These are phyloP conservation scores for Incumbomyces delicatus DNA, from an alignment of 2,329 filamentous ascomycete genomes.

Conservation along the genomic window DNA sequence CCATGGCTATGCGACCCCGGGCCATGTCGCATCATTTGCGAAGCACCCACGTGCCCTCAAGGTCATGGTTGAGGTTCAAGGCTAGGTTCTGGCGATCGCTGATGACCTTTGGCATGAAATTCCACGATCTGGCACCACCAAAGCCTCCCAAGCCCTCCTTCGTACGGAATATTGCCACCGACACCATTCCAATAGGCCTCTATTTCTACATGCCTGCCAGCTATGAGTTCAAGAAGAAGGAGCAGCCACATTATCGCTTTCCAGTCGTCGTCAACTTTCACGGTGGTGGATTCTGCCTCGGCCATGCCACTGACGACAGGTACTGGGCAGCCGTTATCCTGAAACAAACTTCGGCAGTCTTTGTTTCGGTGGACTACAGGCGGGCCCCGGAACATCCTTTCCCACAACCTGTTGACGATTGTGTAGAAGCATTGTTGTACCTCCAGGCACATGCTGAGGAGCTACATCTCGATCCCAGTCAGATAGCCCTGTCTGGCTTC, in stretches of 20 bases:
- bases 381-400: constrained; percentile 53
- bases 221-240: constrained; percentile 24
- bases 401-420: constrained; percentile 54
- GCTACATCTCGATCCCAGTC: constrained; percentile 46
- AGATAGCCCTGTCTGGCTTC: constrained; percentile 52
- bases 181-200: constrained; percentile 42
- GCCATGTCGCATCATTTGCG: constrained; percentile 20
- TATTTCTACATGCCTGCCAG: constrained; percentile 51
- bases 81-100: constrained; percentile 58
- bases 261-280: constrained; percentile 56
- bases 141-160: constrained; percentile 53
- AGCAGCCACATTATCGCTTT: constrained; percentile 35
- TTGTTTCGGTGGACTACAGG: constrained; percentile 53
- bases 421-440: constrained; percentile 51
- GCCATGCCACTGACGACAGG: constrained; percentile 50
- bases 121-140: constrained; percentile 54
- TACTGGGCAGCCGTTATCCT: constrained; percentile 50
- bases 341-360: constrained; percentile 46
- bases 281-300: constrained; percentile 54
- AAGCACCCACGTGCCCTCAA: constrained; percentile 22
- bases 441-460: constrained; percentile 47
- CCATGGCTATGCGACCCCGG: constrained; percentile 11
- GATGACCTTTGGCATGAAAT: constrained; percentile 59
- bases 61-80: constrained; percentile 54
- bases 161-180: constrained; percentile 44